These are phyloP conservation scores for Mycena pura DNA, from an alignment of 768 basidiomycete genomes.

Conservation along the genomic window DNA sequence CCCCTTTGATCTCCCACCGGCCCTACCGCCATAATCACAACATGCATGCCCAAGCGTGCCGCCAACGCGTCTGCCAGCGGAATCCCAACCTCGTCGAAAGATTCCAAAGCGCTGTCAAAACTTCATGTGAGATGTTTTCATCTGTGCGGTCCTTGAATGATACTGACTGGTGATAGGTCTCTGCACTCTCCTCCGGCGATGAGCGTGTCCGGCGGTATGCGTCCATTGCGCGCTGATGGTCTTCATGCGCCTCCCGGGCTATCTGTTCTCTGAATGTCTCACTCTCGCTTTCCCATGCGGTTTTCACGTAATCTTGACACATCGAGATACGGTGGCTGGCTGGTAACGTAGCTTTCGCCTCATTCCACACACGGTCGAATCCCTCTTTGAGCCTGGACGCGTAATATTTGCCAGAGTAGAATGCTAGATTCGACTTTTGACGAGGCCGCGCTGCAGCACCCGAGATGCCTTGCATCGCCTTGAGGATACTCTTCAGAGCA, in stretches of 20 bases:
- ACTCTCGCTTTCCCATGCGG: background rate
- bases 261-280: background rate
- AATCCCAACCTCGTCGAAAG: background rate
- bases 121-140: no score
- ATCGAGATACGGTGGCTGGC: background rate
- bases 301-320: background rate
- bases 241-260: background rate
- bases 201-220: background rate
- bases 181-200: background rate
- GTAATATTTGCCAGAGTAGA: no score
- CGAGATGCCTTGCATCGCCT: no score
- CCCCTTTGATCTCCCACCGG: background rate
- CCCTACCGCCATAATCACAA: background rate
- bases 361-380: constrained; percentile 12
- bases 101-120: background rate
- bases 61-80: background rate
- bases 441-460: no score
- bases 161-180: constrained; percentile 14
- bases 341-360: background rate
- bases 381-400: background rate
- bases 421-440: no score
- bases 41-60: background rate
- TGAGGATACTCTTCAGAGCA: no score
- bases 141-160: no score
- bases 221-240: background rate